Base-by-base conservation (phyloP, 1,284 basidiomycete genomes). In the Sparassis latifolia region DNA sequence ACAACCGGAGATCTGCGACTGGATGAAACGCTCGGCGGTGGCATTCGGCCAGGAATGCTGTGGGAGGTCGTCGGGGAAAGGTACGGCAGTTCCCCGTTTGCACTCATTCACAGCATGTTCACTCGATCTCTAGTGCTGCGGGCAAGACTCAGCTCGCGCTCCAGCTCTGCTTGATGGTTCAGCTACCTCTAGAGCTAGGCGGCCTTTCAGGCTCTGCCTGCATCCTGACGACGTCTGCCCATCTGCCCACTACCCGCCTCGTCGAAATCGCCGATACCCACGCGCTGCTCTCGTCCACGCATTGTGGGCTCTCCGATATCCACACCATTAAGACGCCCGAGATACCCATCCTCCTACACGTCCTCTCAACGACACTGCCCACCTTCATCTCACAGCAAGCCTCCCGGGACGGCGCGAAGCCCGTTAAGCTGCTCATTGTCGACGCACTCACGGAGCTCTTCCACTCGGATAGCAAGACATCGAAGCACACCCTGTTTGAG, bases 21-120 rank as follows among this genome's bases (percentile, higher is more conserved):
- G 6, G 90, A 95, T 62, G 52, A 66, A 29, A 68, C 77, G 5
- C 69, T 94, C 0, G 86, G 86, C 9, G 89, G 89, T 10, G 92
- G 92, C 3, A 73, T 93, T 10, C 70, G 77, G 47, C 79, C 84
- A 2, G 84, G 89, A 1, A 84, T 84, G 76, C 57, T 95, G 10
- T 93, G 88, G 78, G 92, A 95, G 62, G 69, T 94, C 38, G 80
- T 77, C 10, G 92, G 92, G n/a, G 89, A 94, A 73, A 90, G 90
- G 90, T 91, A 66, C 51, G 70, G 56, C 5, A 38, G 20, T 20
- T 20, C 39, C 29, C 46, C 33, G 12, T 3, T 12, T 3, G 28
- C 9, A 10, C 1, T 12, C 5, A 6, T 10, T 33, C 10, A 7
- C 31, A 5, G 7, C 30, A 41, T 44, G 41, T 51, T 49, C 10